A percentile compares a stretch with the other conserved stretches of the same genome.
Conservation (phyloP, 2,329 filamentous ascomycete species). For the Fusarium veterinarium region DNA sequence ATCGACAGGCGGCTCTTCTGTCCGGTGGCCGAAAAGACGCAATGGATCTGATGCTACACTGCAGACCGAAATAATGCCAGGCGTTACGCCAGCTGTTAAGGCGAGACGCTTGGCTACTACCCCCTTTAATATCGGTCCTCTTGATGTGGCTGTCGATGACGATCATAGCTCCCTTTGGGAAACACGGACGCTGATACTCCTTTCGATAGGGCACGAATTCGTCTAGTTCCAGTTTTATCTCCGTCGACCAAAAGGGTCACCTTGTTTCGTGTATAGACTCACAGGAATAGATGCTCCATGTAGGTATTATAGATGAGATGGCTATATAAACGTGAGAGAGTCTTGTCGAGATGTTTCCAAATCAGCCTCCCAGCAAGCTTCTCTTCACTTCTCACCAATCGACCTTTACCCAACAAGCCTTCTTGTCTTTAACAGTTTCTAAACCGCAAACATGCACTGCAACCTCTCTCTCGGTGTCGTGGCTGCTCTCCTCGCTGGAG, state of each 20-base stretch:
- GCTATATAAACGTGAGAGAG: constrained; percentile 16
- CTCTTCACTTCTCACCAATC: not conserved
- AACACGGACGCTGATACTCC: constrained; percentile 29
- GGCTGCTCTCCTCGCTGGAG: constrained; percentile 42
- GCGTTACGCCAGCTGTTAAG: not conserved
- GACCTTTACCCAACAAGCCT: not conserved
- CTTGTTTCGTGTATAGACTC: constrained; percentile 10
- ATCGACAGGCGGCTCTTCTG: constrained; percentile 23
- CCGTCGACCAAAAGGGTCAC: constrained; percentile 29
- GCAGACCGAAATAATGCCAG: constrained; percentile 8
- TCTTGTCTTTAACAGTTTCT: not conserved
- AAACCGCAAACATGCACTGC: constrained; percentile 19
- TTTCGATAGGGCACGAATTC: constrained; percentile 23
- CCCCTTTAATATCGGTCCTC: constrained; percentile 21
- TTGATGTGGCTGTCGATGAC: not conserved
- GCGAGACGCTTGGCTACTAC: constrained; percentile 18
- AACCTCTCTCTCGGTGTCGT: constrained; percentile 28
- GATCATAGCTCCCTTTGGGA: constrained; percentile 16
- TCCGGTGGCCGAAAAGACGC: constrained; percentile 14
- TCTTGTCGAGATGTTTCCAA: not conserved
- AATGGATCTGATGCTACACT: not conserved
- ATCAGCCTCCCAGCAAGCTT: constrained; percentile 11
- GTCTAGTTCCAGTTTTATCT: constrained; percentile 20
- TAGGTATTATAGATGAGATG: not conserved
- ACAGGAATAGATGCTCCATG: not conserved